Conservation (phyloP, 176 grass and related monocot genomes). For the bread wheat (Triticum aestivum) region IWGSC_CS_RefSeq_v2.1 NC_057814.1:425752289-425752788, state of each 20-base stretch:
- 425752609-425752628: background rate
- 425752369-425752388: background rate
- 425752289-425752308: conserved; percentile 6
- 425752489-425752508: conserved; percentile 18
- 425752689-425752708: conserved; percentile 7
- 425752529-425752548: background rate
- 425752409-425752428: background rate
- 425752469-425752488: background rate
- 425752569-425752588: conserved; percentile 3
- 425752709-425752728: background rate
- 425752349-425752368: background rate
- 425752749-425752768: background rate
- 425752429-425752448: background rate
- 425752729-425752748: conserved; percentile 23
- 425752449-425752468: background rate
- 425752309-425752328: background rate
- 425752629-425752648: background rate
- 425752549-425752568: background rate
- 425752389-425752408: background rate
- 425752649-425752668: background rate
- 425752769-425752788: conserved; percentile 14
- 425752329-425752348: conserved; percentile 13
- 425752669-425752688: background rate
- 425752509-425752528: background rate
- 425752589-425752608: background rate